Evolutionary conservation across 139 green algal species (phyloP), one percentile per base, ranked within the genome.

Genomic region (Chara braunii): DNA sequence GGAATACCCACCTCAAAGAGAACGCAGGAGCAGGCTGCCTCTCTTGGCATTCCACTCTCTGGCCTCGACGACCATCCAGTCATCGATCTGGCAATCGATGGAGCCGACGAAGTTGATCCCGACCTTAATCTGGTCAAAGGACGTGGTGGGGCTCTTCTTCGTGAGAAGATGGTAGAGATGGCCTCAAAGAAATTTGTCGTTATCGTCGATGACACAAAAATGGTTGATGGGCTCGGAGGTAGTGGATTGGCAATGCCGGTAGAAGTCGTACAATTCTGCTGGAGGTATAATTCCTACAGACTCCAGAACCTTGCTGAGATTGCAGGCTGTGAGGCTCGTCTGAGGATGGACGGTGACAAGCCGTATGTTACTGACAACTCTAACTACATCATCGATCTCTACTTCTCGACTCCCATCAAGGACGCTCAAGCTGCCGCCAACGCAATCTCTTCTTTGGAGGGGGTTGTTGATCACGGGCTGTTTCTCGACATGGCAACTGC

Each of bases 361-460:
- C 83, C 85, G 1, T 97, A 97, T 54, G 90, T 99, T 11, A 97
- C 93, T 3, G 93, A 98, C 82, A 98, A 99, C 86, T 71, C 52
- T 70, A 99, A 99, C 87, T 99, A 94, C 84, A 98, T 99, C 43
- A 89, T 98, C 1, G 93, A 99, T 80, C 84, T 98, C 18, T 96
- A 97, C 85, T 98, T 99, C 64, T 50, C 4, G 65, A 18, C 37
- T 43, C 70, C 76, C 24, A 83, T 83, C 66, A 75, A 72, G 66
- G 77, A 83, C 61, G 32, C 64, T 33, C 24, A 35, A 4, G 86
- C 85, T 26, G 78, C 78, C 2, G 85, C 86, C 37, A 82, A 87
- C 53, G 89, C 88, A 14, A 94, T 99, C 51, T 62, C 84, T 3
- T 78, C 66, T 0, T 64, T 95, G 28, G 85, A 90, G 52, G 94